Base-by-base conservation (phyloP, 23 red algal genomes). In the Chondrus crispus region DNA sequence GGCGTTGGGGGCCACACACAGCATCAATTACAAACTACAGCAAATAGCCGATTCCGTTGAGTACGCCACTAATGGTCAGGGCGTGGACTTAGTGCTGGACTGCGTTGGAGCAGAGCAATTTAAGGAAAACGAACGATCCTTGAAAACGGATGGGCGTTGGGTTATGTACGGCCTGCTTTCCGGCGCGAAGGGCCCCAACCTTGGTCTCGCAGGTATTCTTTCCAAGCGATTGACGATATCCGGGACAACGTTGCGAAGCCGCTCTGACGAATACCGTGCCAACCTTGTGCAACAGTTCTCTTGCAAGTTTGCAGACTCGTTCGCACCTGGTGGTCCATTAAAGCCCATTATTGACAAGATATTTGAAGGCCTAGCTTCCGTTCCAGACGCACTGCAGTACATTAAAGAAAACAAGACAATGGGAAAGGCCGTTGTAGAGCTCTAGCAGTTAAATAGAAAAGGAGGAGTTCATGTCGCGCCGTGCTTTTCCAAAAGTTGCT, bases 131-230 rank as follows among this genome's bases (percentile, higher is more conserved):
- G 32, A 93, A 35, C 82, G 82, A 30, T 85, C 89, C 20, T 55
- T 98, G 30, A 54, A 76, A 32, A 91, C 40, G 40, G 89, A 98
- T 73, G 95, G 80, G 5, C 62, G 91, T 16, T 98, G 95, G 95
- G 91, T 98, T 38, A 85, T 98, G 49, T 98, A 93, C 76, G 95
- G 95, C 8, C 64, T 89, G 47, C 75, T 98, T n/a, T 89, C 91
- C 18, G 95, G 95, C n/a, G 86, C 64, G 28, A 85, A 84, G 46
- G 68, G 68, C 48, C 75, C 86, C 10, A 49, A 75, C 4, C 37
- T 86, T 0, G 80, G 69, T 19, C 46, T 93, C n/a, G 81, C 80
- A 49, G 94, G 84, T 39, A 87, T 95, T 60, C 45, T 95, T 14
- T 38, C 51, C 46, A 88, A 83, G 72, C 94, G 87, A 39, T 79